Conservation (phyloP, 2,329 filamentous ascomycete genomes). For the Monosporascus sp. region DNA sequence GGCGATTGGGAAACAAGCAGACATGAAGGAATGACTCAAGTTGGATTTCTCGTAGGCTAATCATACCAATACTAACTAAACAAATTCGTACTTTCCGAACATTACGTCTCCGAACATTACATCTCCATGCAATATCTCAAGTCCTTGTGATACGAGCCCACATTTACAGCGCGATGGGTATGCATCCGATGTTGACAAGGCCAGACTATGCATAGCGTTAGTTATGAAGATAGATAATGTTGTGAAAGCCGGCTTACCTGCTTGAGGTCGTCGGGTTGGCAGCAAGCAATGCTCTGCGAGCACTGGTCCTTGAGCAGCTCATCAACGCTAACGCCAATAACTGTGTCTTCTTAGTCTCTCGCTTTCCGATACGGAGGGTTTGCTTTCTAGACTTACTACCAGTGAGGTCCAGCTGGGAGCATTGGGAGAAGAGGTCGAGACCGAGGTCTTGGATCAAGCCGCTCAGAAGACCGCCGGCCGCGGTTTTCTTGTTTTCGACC, state of each 20-base stretch:
- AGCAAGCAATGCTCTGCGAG: slow-evolving; percentile 27
- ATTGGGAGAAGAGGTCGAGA: slow-evolving; percentile 23
- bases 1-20: not conserved
- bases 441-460: slow-evolving; percentile 17
- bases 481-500: slow-evolving; percentile 1
- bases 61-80: slow-evolving; percentile 15
- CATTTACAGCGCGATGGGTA: too few species aligned
- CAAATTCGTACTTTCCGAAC: slow-evolving; percentile 15
- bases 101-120: slow-evolving; percentile 24
- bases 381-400: slow-evolving; percentile 14
- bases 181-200: slow-evolving; percentile 18
- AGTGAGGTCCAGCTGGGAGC: slow-evolving; percentile 25
- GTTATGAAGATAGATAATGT: not conserved
- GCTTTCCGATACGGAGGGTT: too few species aligned
- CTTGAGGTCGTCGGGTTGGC: slow-evolving; percentile 22
- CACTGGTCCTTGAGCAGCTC: slow-evolving; percentile 25
- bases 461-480: slow-evolving; percentile 14
- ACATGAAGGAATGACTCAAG: slow-evolving; percentile 25
- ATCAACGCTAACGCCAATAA: slow-evolving; percentile 14
- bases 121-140: slow-evolving; percentile 19
- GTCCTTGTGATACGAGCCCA: slow-evolving; percentile 15
- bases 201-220: slow-evolving; percentile 16
- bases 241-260: slow-evolving; percentile 16
- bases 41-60: slow-evolving; percentile 20
- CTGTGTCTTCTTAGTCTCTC: not conserved